Base-by-base conservation (phyloP, 129 eudicot genomes). In the Flaveria bidentis region DNA sequence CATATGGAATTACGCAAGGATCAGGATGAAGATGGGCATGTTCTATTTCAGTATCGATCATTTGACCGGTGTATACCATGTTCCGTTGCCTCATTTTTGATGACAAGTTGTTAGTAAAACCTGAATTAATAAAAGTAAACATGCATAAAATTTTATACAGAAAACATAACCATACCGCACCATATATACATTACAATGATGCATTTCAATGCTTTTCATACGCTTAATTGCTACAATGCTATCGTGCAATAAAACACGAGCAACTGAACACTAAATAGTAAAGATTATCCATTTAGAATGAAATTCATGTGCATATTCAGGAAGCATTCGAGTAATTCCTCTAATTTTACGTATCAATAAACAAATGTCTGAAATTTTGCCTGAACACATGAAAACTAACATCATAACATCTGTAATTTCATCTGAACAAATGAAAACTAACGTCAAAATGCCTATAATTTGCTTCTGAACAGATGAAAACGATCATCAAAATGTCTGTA, bases 11-110 rank as follows among this genome's bases (percentile, higher is more conserved):
- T 75, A 78, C 71, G 79, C 81, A 85, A 44, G 88, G 93, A 28
- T 89, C 91, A 0, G 93, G 89, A 74, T 82, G 89, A 50, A 82
- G 74, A 69, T 82, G 87, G 74, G 76, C 69, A 67, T 83, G 88
- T 58, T 88, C 93, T 23, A 78, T 56, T 72, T 90, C 91, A 44
- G 57, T 69, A 75, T 86, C 88, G 46, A 64, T 79, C 80, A 89
- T 83, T 65, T 82, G 90, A 80, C 85, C 80, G 62, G 74, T 83
- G 84, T 80, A 88, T 56, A 58, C 76, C 88, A 82, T 89, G 79
- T 89, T 89, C 73, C 85, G 88, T 61, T 89, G 96, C 78, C 93
- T 90, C 96, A 92, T 92, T 66, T 75, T 30, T 11, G 69, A 78
- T 53, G 73, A 66, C 52, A 73, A 70, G 72, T 58, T 72, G 84